Evolutionary conservation across 495 filamentous ascomycete genomes (phyloP).

Genomic region (Arthonia radiata): DNA sequence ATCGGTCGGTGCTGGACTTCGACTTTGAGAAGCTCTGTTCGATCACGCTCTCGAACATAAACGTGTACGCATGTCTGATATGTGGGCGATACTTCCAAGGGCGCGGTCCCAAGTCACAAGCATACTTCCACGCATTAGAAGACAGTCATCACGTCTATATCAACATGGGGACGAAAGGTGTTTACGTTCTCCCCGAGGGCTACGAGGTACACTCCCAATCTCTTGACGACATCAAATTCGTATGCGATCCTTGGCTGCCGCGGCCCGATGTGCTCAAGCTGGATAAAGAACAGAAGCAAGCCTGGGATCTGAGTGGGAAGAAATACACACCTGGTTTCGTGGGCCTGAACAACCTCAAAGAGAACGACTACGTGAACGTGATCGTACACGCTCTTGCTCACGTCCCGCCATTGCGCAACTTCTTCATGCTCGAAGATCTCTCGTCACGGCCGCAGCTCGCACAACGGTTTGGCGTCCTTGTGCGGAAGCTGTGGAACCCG

Average conservation of each 20-base stretch:
- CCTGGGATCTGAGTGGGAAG: slow-evolving; percentile 55
- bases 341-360: slow-evolving; percentile 99
- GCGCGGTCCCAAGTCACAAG: slow-evolving; percentile 75
- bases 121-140: slow-evolving; percentile 94
- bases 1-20: slow-evolving; percentile 67
- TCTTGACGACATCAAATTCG: slow-evolving; percentile 95
- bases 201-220: slow-evolving; percentile 93
- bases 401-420: slow-evolving; percentile 75
- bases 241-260: slow-evolving; percentile 73
- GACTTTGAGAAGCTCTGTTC: slow-evolving; percentile 98
- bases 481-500: slow-evolving; percentile 96
- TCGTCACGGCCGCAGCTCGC: slow-evolving; percentile 31
- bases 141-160: slow-evolving; percentile 89
- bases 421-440: slow-evolving; percentile 66
- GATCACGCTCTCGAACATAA: slow-evolving; percentile 84
- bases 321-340: slow-evolving; percentile 87
- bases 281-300: slow-evolving; percentile 49
- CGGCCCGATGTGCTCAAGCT: slow-evolving; percentile 54
- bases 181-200: slow-evolving; percentile 88
- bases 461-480: slow-evolving; percentile 66
- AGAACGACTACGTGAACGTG: slow-evolving; percentile 96
- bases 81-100: slow-evolving; percentile 97
- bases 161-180: slow-evolving; percentile 86
- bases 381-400: slow-evolving; percentile 85
- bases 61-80: slow-evolving; percentile 92